Evolutionary conservation across 2,329 filamentous ascomycete species (phyloP), one percentile per base, ranked within the genome.

Genomic region (Dactylonectria macrodidyma): DNA sequence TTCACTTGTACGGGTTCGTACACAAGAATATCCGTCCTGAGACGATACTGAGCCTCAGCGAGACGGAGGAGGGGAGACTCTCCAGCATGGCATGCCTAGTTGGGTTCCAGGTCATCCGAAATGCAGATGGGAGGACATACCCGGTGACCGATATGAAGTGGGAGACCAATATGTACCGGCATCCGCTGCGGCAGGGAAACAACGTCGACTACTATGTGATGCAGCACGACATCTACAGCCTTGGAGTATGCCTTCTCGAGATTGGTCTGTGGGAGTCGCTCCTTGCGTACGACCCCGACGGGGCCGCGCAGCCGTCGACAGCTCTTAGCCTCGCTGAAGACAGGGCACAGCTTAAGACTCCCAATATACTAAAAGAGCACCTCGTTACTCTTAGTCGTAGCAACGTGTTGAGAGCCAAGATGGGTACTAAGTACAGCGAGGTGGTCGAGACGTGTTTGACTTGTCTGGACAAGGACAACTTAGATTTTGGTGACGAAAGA

Each of bases 191-290:
- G 0, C 85, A 88, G 69, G 85, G 86, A 0, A 67, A 70, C 3
- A 78, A 80, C 0, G 36, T 55, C 30, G 79, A 84, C 1, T 62
- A 70, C 0, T 89, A 86, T 67, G 76, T 69, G 2, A 88, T 88
- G 83, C 83, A 86, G 59, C 87, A 89, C 71, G 86, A 89, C 66
- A 85, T 89, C 11, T 89, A 89, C 73, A 87, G 85, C 61, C 79
- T 89, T 0, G 87, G 87, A 0, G 85, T 88, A 0, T 86, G 84
- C 58, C 78, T 89, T 0, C 75, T 89, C 0, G 87, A 89, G 72
- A 81, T 89, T 30, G 86, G 85, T 0, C 67, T 89, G 0, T 87
- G 85, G 84, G 62, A 78, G 1, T 81, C 78, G 0, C 76, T 81
- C 34, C 70, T 81, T 10, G 22, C 48, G 1, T 78, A 78, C 51